Evolutionary conservation across 2,329 filamentous ascomycete species (phyloP), one percentile per base, ranked within the genome.

Genomic region (Chlorencoelia australis): DNA sequence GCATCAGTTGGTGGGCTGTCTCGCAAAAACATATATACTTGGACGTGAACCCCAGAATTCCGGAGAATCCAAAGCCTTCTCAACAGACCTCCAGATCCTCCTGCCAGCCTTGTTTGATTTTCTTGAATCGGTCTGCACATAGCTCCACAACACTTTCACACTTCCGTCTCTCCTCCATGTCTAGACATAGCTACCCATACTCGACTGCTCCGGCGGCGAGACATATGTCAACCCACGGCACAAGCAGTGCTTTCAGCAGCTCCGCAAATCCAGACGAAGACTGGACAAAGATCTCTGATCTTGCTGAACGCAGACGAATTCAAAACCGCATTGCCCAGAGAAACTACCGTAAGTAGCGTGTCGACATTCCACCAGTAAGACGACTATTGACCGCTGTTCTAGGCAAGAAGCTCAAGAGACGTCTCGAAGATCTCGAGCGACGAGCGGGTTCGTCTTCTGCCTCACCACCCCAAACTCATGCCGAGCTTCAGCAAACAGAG

Each of bases 211-310:
- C 48, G 20, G 38, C 49, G 16, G 42, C 51, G 37, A 75, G 81
- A 59, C 79, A 85, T 56, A 79, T 81, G 52, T 69, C 75, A 26
- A 71, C 66, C 46, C 79, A 86, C 57, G 80, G 79, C 58, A 93
- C 84, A 44, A 94, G 86, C 67, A 94, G 86, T 64, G 89, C 89
- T 51, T 94, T 94, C 69, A 93, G 85, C 64, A 82, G 82, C 53
- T 93, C 86, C 46, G 89, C 88, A 52, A 93, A 94, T 60, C 84
- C 89, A 37, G 88, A 95, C 57, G 89, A 96, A 66, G 89, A 96
- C 67, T 96, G 89, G 89, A 95, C 89, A 58, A 94, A 95, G 75
- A 94, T 96, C 59, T 94, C 89, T 40, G 89, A 96, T 62, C 79
- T 96, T 42, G 89, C 88, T 34, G 89, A 96, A 66, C 79, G 91